Percentiles rank a stretch among this genome's conserved stretches.
phyloP scores from a whole-genome alignment of 1,139 yeast species.

The Casaregolazyma lundiana region DNA sequence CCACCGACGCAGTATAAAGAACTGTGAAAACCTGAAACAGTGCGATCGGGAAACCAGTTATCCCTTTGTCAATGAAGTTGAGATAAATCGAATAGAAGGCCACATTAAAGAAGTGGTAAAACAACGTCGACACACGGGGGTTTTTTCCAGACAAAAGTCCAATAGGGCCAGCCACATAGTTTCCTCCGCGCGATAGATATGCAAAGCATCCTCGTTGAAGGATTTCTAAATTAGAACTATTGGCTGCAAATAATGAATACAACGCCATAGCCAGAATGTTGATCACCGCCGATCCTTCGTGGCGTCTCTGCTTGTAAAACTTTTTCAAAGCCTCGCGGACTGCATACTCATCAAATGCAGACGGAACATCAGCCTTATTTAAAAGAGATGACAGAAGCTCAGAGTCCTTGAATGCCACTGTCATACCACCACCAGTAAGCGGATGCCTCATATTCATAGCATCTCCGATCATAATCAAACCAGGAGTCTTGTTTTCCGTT shows the following conservation, averaged over 20 bases:
- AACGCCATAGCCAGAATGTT: conserved; percentile 89
- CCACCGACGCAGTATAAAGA: conserved; percentile 66
- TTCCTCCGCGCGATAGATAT: conserved; percentile 83
- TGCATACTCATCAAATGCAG: conserved; percentile 52
- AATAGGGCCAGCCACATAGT: conserved; percentile 71
- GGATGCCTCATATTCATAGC: conserved; percentile 98
- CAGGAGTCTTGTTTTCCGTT: conserved; percentile 56
- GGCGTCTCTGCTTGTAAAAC: conserved; percentile 69
- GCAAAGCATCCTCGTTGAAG: conserved; percentile 85
- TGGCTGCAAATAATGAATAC: conserved; percentile 87
- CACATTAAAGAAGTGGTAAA: conserved; percentile 84
- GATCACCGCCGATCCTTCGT: conserved; percentile 73
- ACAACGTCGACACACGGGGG: conserved; percentile 68
- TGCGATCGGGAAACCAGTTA: conserved; percentile 67
- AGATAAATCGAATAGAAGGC: conserved; percentile 77
- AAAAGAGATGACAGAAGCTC: conserved; percentile 58
- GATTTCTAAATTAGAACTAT: conserved; percentile 55
- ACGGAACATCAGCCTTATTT: conserved; percentile 45
- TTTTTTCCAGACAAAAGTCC: conserved; percentile 77
- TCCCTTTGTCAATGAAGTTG: conserved; percentile 63
- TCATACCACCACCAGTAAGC: conserved; percentile 98
- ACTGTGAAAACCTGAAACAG: conserved; percentile 64
- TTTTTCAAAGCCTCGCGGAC: conserved; percentile 53
- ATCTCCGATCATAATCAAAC: conserved; percentile 86
- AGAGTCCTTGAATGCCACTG: conserved; percentile 91